phyloP scores from a whole-genome alignment of 768 basidiomycete genomes.

The Cystobasidiopsis lactophilus region DNA sequence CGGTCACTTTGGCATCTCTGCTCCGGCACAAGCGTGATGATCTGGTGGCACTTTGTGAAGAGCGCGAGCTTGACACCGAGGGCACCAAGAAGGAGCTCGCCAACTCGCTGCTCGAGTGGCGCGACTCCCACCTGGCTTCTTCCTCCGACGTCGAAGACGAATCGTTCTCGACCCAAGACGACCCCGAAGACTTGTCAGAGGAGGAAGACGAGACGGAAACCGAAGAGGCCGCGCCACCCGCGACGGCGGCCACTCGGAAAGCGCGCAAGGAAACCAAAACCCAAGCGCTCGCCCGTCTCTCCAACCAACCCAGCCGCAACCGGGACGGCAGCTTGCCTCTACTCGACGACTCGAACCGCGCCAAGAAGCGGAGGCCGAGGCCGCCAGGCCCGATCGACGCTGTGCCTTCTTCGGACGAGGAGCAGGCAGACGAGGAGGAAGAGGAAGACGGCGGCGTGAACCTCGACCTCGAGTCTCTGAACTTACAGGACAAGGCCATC shows the following conservation, averaged over 20 bases:
- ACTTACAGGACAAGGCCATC: conserved; percentile 86
- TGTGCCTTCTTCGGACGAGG: conserved; percentile 23
- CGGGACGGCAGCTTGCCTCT: conserved; percentile 27
- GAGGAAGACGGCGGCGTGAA: conserved; percentile 26
- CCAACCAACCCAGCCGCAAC: not conserved
- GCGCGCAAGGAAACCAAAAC: not conserved
- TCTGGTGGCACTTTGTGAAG: conserved; percentile 74
- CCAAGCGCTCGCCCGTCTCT: conserved; percentile 30
- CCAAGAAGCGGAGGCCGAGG: conserved; percentile 36
- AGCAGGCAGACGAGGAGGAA: conserved; percentile 25
- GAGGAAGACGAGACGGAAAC: not conserved
- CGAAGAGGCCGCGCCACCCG: not conserved
- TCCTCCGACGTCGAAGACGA: not conserved
- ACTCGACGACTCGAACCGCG: conserved; percentile 27
- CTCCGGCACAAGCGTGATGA: not conserved
- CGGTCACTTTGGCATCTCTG: not conserved
- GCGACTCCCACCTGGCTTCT: not conserved
- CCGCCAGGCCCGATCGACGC: conserved; percentile 29
- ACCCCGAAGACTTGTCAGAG: not conserved
- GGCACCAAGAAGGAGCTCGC: conserved; percentile 90
- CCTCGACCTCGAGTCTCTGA: conserved; percentile 86
- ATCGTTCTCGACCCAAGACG: not conserved
- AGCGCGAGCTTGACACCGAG: conserved; percentile 45
- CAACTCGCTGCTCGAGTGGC: conserved; percentile 72
- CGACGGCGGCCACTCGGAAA: not conserved